Evolutionary conservation across 495 filamentous ascomycete genomes (phyloP), one percentile per base, ranked within the genome.

Genomic region (Neurospora tetraspora): DNA sequence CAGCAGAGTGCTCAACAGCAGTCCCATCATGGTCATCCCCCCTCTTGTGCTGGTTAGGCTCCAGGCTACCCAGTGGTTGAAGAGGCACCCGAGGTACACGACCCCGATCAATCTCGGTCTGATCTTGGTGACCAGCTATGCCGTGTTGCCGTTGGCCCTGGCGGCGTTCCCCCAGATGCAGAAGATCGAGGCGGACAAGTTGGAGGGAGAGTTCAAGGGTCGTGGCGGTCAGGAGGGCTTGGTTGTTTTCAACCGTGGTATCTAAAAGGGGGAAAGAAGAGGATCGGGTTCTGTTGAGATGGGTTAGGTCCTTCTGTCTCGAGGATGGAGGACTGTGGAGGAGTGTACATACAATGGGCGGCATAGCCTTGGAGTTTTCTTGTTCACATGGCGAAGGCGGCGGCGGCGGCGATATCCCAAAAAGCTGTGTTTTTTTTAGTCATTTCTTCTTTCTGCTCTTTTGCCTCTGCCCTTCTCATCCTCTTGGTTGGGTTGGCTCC

Each of bases 11-110:
- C 82, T 98, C 74, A 99, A 98, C 81, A 91, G 94, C 71, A 97
- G 92, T 3, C 96, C 96, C 0, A 95, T 99, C 82, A 99, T 99
- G 96, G 94, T 96, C 5, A 82, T 99, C 31, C 96, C 96, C 31
- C 92, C 94, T 36, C 82, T 98, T 74, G 82, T 95, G 43, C 85
- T 97, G 72, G 91, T 97, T n/a, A 83, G 89, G 70, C 81, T 98
- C 71, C 94, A 97, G 85, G 85, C 87, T 78, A 90, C 87, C 31
- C 81, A 88, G 53, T 96, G 92, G 93, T 78, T 97, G 76, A 82
- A 81, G 72, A 38, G 53, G 14, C 87, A 91, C 74, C 93, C 94
- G 34, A 84, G 90, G 74, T 84, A 91, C 81, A 89, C 90, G 6
- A 76, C 92, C 69, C 93, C 93, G 4, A 85, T 97, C 12, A 97